Percentiles rank a stretch among this genome's conserved stretches.
Conservation (phyloP, 2,329 filamentous ascomycete genomes). For the Lecanosticta acicola region DNA sequence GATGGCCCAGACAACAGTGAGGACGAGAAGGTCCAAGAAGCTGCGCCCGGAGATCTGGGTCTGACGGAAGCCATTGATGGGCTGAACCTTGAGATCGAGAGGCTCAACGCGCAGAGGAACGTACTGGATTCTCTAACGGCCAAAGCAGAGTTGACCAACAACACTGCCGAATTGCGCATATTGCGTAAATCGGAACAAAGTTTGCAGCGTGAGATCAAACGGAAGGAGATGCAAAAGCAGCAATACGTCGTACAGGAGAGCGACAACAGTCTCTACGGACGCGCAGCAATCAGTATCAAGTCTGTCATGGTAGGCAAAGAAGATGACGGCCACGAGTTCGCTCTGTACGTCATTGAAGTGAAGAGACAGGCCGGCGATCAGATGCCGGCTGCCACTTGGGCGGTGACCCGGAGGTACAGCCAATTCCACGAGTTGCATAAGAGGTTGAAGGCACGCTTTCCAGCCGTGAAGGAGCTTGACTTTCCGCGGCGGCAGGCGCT, state of each 20-base stretch:
- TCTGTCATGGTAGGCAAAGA: slow-evolving; percentile 88
- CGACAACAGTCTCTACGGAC: slow-evolving; percentile 92
- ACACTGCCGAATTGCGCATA: slow-evolving; percentile 86
- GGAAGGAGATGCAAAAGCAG: slow-evolving; percentile 91
- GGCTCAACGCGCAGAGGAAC: slow-evolving; percentile 77
- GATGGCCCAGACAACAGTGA: slow-evolving; percentile 57
- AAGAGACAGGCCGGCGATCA: slow-evolving; percentile 84
- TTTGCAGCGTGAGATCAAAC: slow-evolving; percentile 81
- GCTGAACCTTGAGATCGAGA: slow-evolving; percentile 86
- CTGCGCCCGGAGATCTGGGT: slow-evolving; percentile 87
- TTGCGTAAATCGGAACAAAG: slow-evolving; percentile 90
- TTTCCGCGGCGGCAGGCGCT: slow-evolving; percentile 89
- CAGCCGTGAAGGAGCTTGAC: slow-evolving; percentile 81
- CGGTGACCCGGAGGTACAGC: slow-evolving; percentile 86
- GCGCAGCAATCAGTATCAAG: slow-evolving; percentile 83
- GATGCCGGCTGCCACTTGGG: slow-evolving; percentile 94
- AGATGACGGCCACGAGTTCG: slow-evolving; percentile 87
- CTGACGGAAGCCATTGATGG: slow-evolving; percentile 86
- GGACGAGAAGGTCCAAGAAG: slow-evolving; percentile 83
- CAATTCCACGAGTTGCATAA: slow-evolving; percentile 97
- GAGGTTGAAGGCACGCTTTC: slow-evolving; percentile 74
- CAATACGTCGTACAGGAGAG: slow-evolving; percentile 97
- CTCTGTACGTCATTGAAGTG: slow-evolving; percentile 89
- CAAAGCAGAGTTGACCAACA: slow-evolving; percentile 96
- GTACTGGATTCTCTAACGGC: slow-evolving; percentile 86